Conservation (phyloP, 2,329 filamentous ascomycete genomes). For the Albophoma yamanashiensis region DNA sequence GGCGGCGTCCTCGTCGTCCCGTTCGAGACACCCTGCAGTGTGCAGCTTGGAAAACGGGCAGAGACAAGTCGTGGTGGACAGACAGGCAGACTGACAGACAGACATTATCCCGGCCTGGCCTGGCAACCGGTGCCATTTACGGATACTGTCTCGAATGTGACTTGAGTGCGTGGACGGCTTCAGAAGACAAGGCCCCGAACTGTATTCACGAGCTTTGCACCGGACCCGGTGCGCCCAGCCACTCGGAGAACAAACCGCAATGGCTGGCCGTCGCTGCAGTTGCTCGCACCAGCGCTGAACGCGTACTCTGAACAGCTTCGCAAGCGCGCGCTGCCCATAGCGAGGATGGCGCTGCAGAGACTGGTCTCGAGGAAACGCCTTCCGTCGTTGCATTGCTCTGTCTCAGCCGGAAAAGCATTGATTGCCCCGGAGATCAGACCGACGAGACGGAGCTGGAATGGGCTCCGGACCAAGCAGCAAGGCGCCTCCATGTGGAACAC, state of each 20-base stretch:
- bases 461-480: not conserved
- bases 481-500: not conserved
- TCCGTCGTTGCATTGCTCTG: not conserved
- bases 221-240: not conserved
- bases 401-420: not conserved
- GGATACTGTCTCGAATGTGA: not conserved
- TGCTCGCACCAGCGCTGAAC: not conserved
- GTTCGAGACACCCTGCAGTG: not conserved
- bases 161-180: not conserved
- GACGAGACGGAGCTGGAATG: not conserved
- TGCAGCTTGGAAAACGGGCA: not conserved
- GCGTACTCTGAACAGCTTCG: not conserved
- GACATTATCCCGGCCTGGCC: not conserved
- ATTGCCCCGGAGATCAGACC: not conserved
- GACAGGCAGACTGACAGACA: not conserved
- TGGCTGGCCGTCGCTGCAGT: not conserved
- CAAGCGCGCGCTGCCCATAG: not conserved
- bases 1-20: not conserved
- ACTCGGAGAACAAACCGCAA: not conserved
- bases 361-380: not conserved
- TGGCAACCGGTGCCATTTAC: not conserved
- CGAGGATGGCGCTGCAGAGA: not conserved
- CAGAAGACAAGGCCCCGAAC: not conserved
- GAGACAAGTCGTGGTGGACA: not conserved
- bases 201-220: not conserved